Percentiles rank a stretch among this genome's conserved stretches.
Evolutionary conservation across 73 alveolate species (phyloP).

Genomic region (Blepharisma japonicum): DNA sequence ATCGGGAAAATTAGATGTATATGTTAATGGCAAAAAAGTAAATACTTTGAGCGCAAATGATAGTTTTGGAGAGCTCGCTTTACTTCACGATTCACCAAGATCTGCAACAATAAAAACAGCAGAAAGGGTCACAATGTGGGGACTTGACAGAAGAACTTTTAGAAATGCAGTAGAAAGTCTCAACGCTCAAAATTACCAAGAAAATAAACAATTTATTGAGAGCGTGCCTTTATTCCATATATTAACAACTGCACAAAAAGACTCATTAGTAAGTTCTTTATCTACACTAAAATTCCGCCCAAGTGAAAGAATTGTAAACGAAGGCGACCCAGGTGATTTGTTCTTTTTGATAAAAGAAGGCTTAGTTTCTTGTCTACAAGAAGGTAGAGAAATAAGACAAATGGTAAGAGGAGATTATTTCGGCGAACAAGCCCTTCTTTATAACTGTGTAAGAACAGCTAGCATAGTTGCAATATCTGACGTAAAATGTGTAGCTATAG

Average conservation of each 20-base stretch:
- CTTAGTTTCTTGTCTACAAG: slow-evolving; percentile 49
- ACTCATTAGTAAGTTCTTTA: slow-evolving; percentile 3
- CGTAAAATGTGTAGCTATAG: slow-evolving; percentile 3
- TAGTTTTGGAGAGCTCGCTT: slow-evolving; percentile 94
- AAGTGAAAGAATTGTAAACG: slow-evolving; percentile 59
- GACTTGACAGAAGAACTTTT: slow-evolving; percentile 84
- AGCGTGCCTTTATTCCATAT: slow-evolving; percentile 32
- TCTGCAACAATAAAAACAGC: slow-evolving; percentile 82
- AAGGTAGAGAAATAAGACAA: slow-evolving; percentile 51
- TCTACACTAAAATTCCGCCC: slow-evolving; percentile 27
- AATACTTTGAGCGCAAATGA: slow-evolving; percentile 54
- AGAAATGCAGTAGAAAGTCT: slow-evolving; percentile 51
- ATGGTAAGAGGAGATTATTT: slow-evolving; percentile 52
- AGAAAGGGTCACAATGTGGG: slow-evolving; percentile 76
- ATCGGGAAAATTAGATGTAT: slow-evolving; percentile 28
- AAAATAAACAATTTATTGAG: slow-evolving; percentile 37
- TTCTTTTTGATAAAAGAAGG: slow-evolving; percentile 71
- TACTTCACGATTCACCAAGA: slow-evolving; percentile 85
- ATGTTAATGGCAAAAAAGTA: slow-evolving; percentile 4
- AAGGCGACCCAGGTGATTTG: slow-evolving; percentile 79
- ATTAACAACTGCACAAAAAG: neutral
- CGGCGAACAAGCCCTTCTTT: slow-evolving; percentile 47
- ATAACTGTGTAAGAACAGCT: slow-evolving; percentile 40
- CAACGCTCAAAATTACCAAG: slow-evolving; percentile 40
- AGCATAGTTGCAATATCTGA: slow-evolving; percentile 25